Percentiles rank a stretch among this genome's conserved stretches.
Evolutionary conservation across 768 basidiomycete genomes (phyloP).

Genomic region (Xerocomellus amylosporus): DNA sequence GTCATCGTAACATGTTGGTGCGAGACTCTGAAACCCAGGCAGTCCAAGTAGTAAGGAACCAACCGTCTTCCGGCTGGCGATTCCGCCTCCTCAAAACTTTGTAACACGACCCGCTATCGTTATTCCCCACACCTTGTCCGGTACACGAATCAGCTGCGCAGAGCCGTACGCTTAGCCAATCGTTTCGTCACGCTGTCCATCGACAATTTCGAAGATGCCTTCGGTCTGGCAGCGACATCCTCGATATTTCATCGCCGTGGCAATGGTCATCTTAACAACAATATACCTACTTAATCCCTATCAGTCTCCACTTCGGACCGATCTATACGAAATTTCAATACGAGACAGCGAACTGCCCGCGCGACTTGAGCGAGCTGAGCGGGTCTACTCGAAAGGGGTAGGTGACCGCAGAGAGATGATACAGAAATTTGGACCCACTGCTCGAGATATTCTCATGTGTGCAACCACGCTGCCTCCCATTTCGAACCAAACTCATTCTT

Average conservation of each 20-base stretch:
- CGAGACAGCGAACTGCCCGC: conserved; percentile 37
- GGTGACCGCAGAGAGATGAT: conserved; percentile 46
- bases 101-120: conserved; percentile 15
- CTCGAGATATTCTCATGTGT: conserved; percentile 45
- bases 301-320: conserved; percentile 24
- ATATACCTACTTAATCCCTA: conserved; percentile 47
- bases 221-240: conserved; percentile 45
- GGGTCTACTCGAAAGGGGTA: conserved; percentile 45
- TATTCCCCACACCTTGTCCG: conserved; percentile 8
- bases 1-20: neutral
- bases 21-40: neutral
- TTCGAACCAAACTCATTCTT: neutral
- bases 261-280: conserved; percentile 41
- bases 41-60: conserved; percentile 1
- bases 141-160: conserved; percentile 8
- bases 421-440: conserved; percentile 50
- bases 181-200: neutral
- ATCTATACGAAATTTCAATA: conserved; percentile 22
- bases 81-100: conserved; percentile 2
- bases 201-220: conserved; percentile 25
- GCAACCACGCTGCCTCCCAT: conserved; percentile 1
- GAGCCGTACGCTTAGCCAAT: conserved; percentile 5
- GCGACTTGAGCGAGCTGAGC: conserved; percentile 43
- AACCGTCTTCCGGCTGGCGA: neutral
- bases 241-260: conserved; percentile 47